Evolutionary conservation across 345 rosid species (phyloP).

Genomic region (Lepidium didymum): DNA sequence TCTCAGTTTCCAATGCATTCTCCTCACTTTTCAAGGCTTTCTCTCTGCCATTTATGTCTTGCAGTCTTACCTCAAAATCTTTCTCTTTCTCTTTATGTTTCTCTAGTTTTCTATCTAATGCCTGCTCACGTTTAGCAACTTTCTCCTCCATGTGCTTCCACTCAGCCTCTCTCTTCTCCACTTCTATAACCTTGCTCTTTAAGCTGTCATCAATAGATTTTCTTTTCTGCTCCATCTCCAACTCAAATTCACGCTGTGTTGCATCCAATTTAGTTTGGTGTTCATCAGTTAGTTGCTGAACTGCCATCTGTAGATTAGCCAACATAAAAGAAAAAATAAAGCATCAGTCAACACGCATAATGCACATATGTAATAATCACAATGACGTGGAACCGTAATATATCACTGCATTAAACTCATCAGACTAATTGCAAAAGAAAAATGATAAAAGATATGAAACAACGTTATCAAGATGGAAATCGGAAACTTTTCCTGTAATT

Average conservation of each 20-base stretch:
- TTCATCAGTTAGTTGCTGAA: conserved; percentile 72
- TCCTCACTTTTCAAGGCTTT: conserved; percentile 54
- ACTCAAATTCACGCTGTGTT: conserved; percentile 58
- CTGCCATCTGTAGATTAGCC: conserved; percentile 47
- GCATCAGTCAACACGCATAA: not conserved
- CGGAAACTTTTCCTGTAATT: not conserved
- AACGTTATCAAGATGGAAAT: not conserved
- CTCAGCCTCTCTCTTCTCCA: conserved; percentile 82
- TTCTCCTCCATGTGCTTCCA: conserved; percentile 82
- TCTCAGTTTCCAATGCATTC: conserved; percentile 58
- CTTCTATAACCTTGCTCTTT: conserved; percentile 55
- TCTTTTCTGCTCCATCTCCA: conserved; percentile 74
- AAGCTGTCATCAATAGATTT: conserved; percentile 62
- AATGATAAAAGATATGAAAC: not conserved
- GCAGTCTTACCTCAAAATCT: conserved; percentile 50
- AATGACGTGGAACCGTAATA: not conserved
- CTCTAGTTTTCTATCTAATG: conserved; percentile 62
- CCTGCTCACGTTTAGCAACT: conserved; percentile 64
- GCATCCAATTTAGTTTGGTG: conserved; percentile 68
- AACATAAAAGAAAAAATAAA: conserved; percentile 9
- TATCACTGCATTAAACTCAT: not conserved
- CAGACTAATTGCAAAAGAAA: not conserved
- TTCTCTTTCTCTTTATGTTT: conserved; percentile 75
- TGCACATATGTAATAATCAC: not conserved
- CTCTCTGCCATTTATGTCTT: conserved; percentile 64